Conservation (phyloP, 306 rosid species). For the Vigna hirtella region DNA sequence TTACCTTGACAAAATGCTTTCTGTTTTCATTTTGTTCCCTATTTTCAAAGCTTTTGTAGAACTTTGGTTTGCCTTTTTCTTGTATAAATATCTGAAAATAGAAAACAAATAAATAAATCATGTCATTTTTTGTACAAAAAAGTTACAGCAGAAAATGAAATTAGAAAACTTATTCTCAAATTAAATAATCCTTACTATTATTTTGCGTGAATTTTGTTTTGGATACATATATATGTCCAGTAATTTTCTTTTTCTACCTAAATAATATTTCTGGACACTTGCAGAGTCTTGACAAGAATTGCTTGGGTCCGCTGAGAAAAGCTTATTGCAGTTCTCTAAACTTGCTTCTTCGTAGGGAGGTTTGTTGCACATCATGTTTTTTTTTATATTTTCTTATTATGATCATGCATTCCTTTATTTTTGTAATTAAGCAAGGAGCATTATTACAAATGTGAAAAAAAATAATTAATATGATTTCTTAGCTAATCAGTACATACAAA, state of each 20-base stretch:
- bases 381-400: slow-evolving; percentile 35
- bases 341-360: slow-evolving; percentile 99
- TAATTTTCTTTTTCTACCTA: slow-evolving; percentile 30
- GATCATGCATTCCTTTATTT: slow-evolving; percentile 7
- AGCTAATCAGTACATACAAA: neutral
- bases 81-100: slow-evolving; percentile 1
- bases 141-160: neutral
- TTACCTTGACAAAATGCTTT: neutral
- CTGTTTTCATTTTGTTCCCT: neutral
- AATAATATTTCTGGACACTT: slow-evolving; percentile 42
- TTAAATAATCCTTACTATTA: slow-evolving; percentile 9
- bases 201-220: slow-evolving; percentile 26
- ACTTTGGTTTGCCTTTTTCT: neutral
- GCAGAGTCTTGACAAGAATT: slow-evolving; percentile 97
- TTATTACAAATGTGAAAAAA: neutral
- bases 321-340: slow-evolving; percentile 98
- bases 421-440: slow-evolving; percentile 18
- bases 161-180: neutral
- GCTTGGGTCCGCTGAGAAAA: slow-evolving; percentile 90
- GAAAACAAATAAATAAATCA: neutral
- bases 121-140: neutral
- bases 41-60: neutral
- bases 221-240: slow-evolving; percentile 15
- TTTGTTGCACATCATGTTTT: slow-evolving; percentile 43
- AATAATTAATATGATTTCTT: slow-evolving; percentile 24